Conservation (phyloP, 148 eudicot species). For the Amaranthus hypochondriacus region DNA sequence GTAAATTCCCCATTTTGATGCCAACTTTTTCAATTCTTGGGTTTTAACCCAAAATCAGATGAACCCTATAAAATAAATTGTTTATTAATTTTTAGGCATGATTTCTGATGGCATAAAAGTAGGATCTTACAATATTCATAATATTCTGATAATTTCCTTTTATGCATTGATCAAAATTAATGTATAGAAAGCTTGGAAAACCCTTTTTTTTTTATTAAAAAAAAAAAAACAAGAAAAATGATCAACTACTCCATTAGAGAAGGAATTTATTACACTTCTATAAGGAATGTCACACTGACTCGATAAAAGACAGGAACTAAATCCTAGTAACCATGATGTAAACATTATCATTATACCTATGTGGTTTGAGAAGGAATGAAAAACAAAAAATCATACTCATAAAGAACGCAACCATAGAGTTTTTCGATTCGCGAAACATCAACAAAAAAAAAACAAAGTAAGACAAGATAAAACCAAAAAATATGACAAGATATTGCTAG, state of each 20-base stretch:
- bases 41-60: background rate
- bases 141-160: conserved; percentile 18
- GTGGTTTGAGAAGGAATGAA: too few relatives aligned
- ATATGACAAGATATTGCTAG: too few relatives aligned
- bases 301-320: background rate
- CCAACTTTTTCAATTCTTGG: background rate
- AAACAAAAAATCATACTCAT: too few relatives aligned
- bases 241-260: conserved; percentile 26
- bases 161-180: conserved; percentile 6
- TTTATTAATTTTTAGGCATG: background rate
- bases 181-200: background rate
- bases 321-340: background rate
- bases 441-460: too few relatives aligned
- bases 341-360: background rate
- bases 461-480: too few relatives aligned
- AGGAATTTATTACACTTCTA: background rate
- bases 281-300: conserved; percentile 1
- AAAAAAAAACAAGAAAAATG: background rate
- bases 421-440: too few relatives aligned
- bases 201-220: too few relatives aligned
- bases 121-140: conserved; percentile 23
- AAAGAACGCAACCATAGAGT: too few relatives aligned
- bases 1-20: conserved; percentile 15
- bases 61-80: background rate
- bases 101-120: conserved; percentile 5